A percentile compares a stretch with the other conserved stretches of the same genome.
Conservation (phyloP, 164 flowering plant species). For the Annona squamosa region DNA sequence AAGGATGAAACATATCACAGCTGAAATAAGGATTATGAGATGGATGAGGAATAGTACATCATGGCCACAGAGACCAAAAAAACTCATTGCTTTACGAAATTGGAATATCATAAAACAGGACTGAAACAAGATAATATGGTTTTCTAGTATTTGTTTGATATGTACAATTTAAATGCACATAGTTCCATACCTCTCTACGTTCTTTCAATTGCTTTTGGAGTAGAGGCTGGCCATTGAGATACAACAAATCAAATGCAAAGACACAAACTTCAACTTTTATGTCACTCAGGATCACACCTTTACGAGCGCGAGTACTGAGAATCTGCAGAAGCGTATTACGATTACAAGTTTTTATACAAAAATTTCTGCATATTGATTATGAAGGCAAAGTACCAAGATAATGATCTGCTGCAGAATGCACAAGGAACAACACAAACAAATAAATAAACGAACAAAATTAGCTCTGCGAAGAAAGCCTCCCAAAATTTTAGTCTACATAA, state of each 20-base stretch:
- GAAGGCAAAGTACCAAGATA: neutral
- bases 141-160: too few species aligned
- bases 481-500: neutral
- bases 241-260: conserved; percentile 84
- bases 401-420: neutral
- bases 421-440: neutral
- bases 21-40: too few species aligned
- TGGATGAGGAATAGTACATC: too few species aligned
- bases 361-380: neutral
- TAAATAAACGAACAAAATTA: neutral
- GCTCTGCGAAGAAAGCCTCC: neutral
- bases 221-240: conserved; percentile 73
- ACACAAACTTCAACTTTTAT: conserved; percentile 87
- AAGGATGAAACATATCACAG: too few species aligned
- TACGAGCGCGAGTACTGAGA: conserved; percentile 83
- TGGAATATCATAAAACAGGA: neutral
- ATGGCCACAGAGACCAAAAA: too few species aligned
- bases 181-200: conserved; percentile 67
- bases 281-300: conserved; percentile 70
- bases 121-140: neutral
- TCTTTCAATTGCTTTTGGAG: conserved; percentile 69
- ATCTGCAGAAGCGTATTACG: conserved; percentile 34
- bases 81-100: too few species aligned
- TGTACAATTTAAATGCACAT: neutral
- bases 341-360: neutral